Percentiles rank a stretch among this genome's conserved stretches.
Conservation (phyloP, 2,329 filamentous ascomycete genomes). For the Epicoccum nigrum region DNA sequence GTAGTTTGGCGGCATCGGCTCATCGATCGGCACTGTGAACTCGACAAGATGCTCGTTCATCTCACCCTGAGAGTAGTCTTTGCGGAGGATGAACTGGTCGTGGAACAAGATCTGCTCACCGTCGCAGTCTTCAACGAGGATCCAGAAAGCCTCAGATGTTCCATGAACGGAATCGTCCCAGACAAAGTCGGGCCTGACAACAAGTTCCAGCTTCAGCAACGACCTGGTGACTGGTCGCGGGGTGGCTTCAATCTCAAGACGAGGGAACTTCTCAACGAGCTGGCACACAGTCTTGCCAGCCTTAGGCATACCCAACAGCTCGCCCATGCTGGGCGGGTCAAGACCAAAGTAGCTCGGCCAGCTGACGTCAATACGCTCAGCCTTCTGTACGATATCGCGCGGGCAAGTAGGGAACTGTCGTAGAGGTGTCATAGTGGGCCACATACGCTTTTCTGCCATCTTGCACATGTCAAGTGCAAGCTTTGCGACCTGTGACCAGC, state of each 20-base stretch:
- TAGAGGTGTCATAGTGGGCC: slow-evolving; percentile 97
- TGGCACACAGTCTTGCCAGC: slow-evolving; percentile 84
- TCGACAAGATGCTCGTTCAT: slow-evolving; percentile 94
- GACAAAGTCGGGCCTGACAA: slow-evolving; percentile 90
- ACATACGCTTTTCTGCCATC: slow-evolving; percentile 99
- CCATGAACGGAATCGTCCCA: slow-evolving; percentile 95
- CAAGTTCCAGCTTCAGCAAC: slow-evolving; percentile 87
- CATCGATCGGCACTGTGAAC: slow-evolving; percentile 93
- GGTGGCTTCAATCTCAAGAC: slow-evolving; percentile 89
- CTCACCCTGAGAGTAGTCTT: slow-evolving; percentile 84
- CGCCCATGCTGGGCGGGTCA: slow-evolving; percentile 94
- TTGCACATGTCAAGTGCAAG: slow-evolving; percentile 94
- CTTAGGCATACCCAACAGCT: slow-evolving; percentile 88
- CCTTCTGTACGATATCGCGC: slow-evolving; percentile 85
- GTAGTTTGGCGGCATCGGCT: slow-evolving; percentile 98
- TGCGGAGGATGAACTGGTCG: slow-evolving; percentile 89
- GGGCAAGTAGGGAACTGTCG: slow-evolving; percentile 83
- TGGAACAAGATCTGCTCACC: slow-evolving; percentile 95
- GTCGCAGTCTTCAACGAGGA: slow-evolving; percentile 95
- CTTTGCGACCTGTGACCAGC: slow-evolving; percentile 92
- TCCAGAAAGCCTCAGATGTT: slow-evolving; percentile 91
- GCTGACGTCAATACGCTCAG: slow-evolving; percentile 91
- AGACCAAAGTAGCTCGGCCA: slow-evolving; percentile 96
- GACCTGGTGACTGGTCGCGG: slow-evolving; percentile 94
- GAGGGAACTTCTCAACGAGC: slow-evolving; percentile 89